Conservation (phyloP, 2,329 filamentous ascomycete genomes). For the Myriosclerotinia duriaeana region DNA sequence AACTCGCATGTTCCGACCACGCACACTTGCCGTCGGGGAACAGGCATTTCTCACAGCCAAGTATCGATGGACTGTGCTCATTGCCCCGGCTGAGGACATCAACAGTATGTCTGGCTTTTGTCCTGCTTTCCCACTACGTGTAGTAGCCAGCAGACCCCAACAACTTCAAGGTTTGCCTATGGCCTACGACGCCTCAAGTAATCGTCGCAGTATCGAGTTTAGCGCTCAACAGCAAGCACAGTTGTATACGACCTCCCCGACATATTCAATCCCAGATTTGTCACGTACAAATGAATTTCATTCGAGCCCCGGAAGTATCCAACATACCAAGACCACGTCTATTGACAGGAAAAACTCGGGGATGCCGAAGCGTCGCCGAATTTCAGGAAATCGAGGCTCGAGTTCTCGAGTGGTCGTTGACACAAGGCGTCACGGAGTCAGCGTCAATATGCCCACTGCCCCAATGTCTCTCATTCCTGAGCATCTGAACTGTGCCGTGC, state of each 20-base stretch:
- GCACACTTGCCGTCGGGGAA: neutral
- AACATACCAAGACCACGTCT: neutral
- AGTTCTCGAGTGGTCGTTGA: neutral
- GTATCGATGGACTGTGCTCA: conserved; percentile 2
- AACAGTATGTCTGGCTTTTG: neutral
- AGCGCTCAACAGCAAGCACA: too few species aligned
- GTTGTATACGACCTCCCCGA: neutral
- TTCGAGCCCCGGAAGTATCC: neutral
- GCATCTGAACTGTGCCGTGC: neutral
- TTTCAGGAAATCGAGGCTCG: too few species aligned
- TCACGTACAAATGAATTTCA: neutral
- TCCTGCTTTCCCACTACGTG: neutral
- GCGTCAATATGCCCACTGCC: neutral
- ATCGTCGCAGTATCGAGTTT: neutral
- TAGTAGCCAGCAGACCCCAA: neutral
- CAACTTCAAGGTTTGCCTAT: neutral
- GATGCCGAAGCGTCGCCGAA: neutral
- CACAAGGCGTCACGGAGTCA: neutral
- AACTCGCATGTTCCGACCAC: conserved; percentile 3
- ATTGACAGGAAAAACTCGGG: too few species aligned
- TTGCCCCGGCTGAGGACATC: neutral
- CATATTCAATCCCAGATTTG: neutral
- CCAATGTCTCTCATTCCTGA: neutral
- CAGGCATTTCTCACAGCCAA: conserved; percentile 1
- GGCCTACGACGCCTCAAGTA: neutral